Evolutionary conservation across 257 asterid genomes (phyloP).

Genomic region (Cinchona pubescens): DNA sequence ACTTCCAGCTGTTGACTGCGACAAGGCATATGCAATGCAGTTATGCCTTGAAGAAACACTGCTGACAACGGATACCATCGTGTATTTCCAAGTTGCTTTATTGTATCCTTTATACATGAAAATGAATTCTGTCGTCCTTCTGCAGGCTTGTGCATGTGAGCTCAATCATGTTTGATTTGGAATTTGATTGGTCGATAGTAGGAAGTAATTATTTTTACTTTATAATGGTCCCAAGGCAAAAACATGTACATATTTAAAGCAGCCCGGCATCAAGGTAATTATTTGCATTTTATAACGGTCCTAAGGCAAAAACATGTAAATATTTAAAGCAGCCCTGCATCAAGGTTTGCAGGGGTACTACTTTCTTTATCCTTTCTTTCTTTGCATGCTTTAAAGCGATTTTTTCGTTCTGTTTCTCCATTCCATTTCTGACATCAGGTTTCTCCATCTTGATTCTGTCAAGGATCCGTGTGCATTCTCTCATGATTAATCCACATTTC

Average conservation of each 20-base stretch:
- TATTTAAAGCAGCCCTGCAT: background rate
- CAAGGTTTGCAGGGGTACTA: background rate
- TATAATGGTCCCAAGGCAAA: background rate
- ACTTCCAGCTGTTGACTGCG: conserved; percentile 98
- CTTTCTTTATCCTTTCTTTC: background rate
- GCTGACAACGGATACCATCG: conserved; percentile 72
- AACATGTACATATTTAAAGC: no score
- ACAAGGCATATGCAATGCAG: conserved; percentile 95
- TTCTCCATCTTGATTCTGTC: background rate
- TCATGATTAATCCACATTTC: background rate
- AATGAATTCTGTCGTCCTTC: conserved; percentile 1
- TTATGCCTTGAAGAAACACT: conserved; percentile 91
- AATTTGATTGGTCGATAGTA: background rate
- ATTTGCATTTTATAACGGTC: background rate
- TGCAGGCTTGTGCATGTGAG: background rate
- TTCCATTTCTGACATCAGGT: background rate
- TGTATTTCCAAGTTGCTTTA: conserved; percentile 91
- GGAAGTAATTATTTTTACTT: background rate
- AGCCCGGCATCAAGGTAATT: background rate
- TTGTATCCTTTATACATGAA: conserved; percentile 72
- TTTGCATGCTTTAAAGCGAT: background rate
- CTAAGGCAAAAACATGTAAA: background rate
- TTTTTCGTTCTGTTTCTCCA: background rate
- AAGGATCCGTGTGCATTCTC: background rate
- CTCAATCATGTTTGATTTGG: background rate